phyloP scores from a whole-genome alignment of 495 filamentous ascomycete species.

The Podospora pseudopauciseta region DNA sequence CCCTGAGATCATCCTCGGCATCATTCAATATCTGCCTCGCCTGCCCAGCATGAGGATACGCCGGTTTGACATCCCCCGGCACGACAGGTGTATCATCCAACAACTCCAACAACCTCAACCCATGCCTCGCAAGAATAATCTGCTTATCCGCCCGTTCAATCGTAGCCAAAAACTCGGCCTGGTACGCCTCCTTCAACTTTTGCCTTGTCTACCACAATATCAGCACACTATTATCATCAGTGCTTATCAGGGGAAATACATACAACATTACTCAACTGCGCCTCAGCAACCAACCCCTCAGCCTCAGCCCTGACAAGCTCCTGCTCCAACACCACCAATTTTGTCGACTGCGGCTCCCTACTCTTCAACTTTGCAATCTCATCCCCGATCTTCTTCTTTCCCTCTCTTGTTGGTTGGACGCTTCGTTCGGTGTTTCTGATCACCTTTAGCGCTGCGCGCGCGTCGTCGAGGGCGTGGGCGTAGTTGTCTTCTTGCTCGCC shows the following conservation, averaged over 20 bases:
- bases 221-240: conserved; percentile 8
- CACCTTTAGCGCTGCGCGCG: conserved; percentile 72
- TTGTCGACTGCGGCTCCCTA: conserved; percentile 77
- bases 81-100: conserved; percentile 91
- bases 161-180: conserved; percentile 76
- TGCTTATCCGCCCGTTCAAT: conserved; percentile 97
- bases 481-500: conserved; percentile 89
- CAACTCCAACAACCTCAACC: conserved; percentile 75
- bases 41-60: conserved; percentile 59
- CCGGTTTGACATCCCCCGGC: conserved; percentile 69
- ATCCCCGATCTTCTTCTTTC: conserved; percentile 77
- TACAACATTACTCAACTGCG: conserved; percentile 91
- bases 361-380: conserved; percentile 86
- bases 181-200: conserved; percentile 92
- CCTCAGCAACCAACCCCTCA: conserved; percentile 91
- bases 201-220: conserved; percentile 65
- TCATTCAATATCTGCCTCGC: conserved; percentile 87
- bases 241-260: conserved; percentile 21
- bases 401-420: conserved; percentile 87
- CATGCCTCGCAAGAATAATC: conserved; percentile 84
- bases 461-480: conserved; percentile 82
- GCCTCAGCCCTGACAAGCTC: conserved; percentile 94
- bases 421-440: conserved; percentile 88
- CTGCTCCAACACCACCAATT: conserved; percentile 81
- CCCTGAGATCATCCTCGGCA: conserved; percentile 79